Percentiles rank a stretch among this genome's conserved stretches.
Evolutionary conservation across 164 flowering plant species (phyloP).

Genomic region (Chloranthus sessilifolius): DNA sequence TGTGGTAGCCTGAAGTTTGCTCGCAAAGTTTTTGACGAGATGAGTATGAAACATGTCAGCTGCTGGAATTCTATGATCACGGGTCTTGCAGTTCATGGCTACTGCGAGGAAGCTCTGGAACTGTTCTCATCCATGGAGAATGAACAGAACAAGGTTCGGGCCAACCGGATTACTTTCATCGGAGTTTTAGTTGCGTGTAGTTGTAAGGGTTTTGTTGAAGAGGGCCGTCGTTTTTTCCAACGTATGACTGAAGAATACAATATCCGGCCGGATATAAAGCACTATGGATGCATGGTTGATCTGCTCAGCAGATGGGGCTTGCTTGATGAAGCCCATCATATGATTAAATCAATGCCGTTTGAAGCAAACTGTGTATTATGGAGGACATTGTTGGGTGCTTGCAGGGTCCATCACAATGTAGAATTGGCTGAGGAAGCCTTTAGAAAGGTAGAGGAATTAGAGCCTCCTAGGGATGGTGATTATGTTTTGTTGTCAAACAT

Average conservation of each 20-base stretch:
- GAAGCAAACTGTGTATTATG: slow-evolving; percentile 32
- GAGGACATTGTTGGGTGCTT: slow-evolving; percentile 53
- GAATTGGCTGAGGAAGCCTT: slow-evolving; percentile 37
- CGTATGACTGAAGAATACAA: slow-evolving; percentile 31
- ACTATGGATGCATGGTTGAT: slow-evolving; percentile 61
- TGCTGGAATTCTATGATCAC: slow-evolving; percentile 54
- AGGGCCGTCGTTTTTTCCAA: slow-evolving; percentile 29
- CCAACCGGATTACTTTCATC: slow-evolving; percentile 43
- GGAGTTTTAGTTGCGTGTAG: slow-evolving; percentile 47
- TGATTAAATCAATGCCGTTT: slow-evolving; percentile 33
- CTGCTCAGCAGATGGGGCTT: slow-evolving; percentile 41
- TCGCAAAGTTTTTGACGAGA: slow-evolving; percentile 26
- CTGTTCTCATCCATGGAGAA: slow-evolving; percentile 33
- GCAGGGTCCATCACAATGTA: slow-evolving; percentile 34
- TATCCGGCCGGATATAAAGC: slow-evolving; percentile 41
- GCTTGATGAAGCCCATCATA: slow-evolving; percentile 33
- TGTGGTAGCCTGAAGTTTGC: slow-evolving; percentile 39
- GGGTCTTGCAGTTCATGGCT: slow-evolving; percentile 52
- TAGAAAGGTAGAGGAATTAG: slow-evolving; percentile 24
- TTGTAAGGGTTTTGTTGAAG: slow-evolving; percentile 36
- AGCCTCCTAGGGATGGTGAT: slow-evolving; percentile 36
- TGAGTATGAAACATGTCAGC: slow-evolving; percentile 34
- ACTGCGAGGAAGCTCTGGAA: slow-evolving; percentile 34
- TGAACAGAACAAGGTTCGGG: slow-evolving; percentile 17
- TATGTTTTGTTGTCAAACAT: slow-evolving; percentile 41